These are phyloP conservation scores for Candida nanaspora DNA, from an alignment of 805 yeast genomes.

Conservation along the genomic window DNA sequence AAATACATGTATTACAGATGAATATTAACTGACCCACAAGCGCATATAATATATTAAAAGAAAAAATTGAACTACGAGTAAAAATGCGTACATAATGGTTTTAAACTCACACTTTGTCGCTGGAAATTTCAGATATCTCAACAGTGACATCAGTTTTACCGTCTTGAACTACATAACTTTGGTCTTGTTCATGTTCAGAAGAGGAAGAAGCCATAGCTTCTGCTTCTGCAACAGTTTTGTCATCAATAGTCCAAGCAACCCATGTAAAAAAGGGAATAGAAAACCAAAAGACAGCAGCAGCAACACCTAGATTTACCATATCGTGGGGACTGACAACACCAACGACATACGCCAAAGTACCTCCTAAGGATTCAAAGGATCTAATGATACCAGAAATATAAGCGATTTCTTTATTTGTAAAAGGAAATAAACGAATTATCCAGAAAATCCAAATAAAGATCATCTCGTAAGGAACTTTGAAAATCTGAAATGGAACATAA, in stretches of 20 bases:
- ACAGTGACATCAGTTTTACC: no score
- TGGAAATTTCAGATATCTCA: no score
- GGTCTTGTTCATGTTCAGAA: no score
- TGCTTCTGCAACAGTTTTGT: background rate
- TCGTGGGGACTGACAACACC: slow-evolving; percentile 17
- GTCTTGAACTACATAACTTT: no score
- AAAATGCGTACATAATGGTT: no score
- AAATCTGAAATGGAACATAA: slow-evolving; percentile 17
- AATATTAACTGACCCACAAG: no score
- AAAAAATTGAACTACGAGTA: no score
- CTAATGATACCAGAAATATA: slow-evolving; percentile 17
- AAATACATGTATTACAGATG: no score
- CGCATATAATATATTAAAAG: no score
- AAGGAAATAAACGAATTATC: slow-evolving; percentile 17
- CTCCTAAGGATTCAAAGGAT: slow-evolving; percentile 17
- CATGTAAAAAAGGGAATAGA: background rate
- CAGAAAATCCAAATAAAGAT: slow-evolving; percentile 20
- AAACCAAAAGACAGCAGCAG: slow-evolving; percentile 17
- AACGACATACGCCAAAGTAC: slow-evolving; percentile 11
- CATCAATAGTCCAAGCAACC: background rate
- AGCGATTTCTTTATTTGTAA: slow-evolving; percentile 12
- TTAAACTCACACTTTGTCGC: no score
- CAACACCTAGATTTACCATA: slow-evolving; percentile 18
- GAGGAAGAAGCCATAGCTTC: no score
- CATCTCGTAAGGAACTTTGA: slow-evolving; percentile 16